These are phyloP conservation scores for Batrachochytrium dendrobatidis DNA, from an alignment of 371 early-diverging fungal species.

Conservation along the genomic window DNA sequence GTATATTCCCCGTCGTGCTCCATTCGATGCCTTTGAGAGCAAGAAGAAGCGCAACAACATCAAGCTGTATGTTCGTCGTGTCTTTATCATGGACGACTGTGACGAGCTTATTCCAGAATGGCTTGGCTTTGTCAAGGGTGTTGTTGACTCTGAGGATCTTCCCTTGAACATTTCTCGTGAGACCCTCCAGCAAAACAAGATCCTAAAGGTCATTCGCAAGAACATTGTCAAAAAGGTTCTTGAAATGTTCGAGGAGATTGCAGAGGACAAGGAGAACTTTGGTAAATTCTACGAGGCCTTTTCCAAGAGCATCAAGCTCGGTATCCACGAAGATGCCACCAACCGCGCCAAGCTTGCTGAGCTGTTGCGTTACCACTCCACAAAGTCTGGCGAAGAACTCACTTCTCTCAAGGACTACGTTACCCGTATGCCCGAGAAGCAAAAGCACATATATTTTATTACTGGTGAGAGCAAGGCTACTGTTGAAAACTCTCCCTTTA, in stretches of 20 bases:
- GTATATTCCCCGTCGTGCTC: conserved; percentile 83
- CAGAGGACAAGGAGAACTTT: conserved; percentile 87
- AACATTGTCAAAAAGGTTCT: conserved; percentile 88
- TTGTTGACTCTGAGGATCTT: conserved; percentile 92
- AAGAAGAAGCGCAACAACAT: conserved; percentile 91
- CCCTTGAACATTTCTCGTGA: conserved; percentile 97
- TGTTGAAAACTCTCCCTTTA: conserved; percentile 95
- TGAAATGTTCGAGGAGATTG: conserved; percentile 84
- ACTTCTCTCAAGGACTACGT: conserved; percentile 92
- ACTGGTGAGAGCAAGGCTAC: conserved; percentile 94
- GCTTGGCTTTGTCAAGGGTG: conserved; percentile 58
- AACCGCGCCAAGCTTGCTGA: conserved; percentile 83
- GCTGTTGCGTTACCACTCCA: conserved; percentile 85
- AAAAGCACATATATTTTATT: conserved; percentile 81
- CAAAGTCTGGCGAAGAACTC: conserved; percentile 84
- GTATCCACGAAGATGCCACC: conserved; percentile 82
- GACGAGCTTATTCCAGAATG: conserved; percentile 91
- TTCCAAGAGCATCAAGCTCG: conserved; percentile 87
- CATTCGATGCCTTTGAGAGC: conserved; percentile 83
- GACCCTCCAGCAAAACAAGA: conserved; percentile 91
- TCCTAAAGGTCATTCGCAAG: conserved; percentile 89
- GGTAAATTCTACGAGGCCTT: conserved; percentile 90
- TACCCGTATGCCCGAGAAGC: conserved; percentile 66
- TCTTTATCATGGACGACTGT: conserved; percentile 96
- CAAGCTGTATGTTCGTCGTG: conserved; percentile 92